phyloP scores from a whole-genome alignment of 257 asterid genomes.

The Nemophila menziesii region DNA sequence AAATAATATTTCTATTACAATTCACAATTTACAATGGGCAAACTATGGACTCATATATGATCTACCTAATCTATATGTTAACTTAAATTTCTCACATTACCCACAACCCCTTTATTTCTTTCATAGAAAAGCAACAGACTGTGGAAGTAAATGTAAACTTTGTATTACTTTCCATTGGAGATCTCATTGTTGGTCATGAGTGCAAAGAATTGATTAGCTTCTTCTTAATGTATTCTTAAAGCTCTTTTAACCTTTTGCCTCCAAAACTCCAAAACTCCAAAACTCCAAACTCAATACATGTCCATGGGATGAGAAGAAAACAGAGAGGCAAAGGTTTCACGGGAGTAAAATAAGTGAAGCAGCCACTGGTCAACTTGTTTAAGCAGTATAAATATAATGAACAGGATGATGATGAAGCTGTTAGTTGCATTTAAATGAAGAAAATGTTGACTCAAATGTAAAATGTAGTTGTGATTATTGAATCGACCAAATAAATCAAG shows the following conservation, averaged over 20 bases:
- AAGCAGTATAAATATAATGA: constrained; percentile 29
- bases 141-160: background rate
- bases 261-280: constrained; percentile 69
- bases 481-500: constrained; percentile 9
- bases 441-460: constrained; percentile 23
- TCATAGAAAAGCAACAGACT: background rate
- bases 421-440: constrained; percentile 26
- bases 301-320: constrained; percentile 31
- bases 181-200: constrained; percentile 83
- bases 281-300: constrained; percentile 24
- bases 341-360: constrained; percentile 53
- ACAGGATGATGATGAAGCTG: constrained; percentile 28
- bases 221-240: constrained; percentile 83
- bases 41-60: background rate
- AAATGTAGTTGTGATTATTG: background rate
- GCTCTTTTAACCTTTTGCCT: constrained; percentile 93
- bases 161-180: constrained; percentile 76
- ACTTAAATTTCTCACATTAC: background rate
- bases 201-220: constrained; percentile 96
- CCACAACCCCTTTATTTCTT: background rate
- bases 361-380: constrained; percentile 65
- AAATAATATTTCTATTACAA: too few species aligned
- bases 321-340: constrained; percentile 55
- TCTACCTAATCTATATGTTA: background rate
- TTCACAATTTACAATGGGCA: too few species aligned